phyloP scores from a whole-genome alignment of 1,139 yeast species.

The Magnusiomyces tetraspermus region DNA sequence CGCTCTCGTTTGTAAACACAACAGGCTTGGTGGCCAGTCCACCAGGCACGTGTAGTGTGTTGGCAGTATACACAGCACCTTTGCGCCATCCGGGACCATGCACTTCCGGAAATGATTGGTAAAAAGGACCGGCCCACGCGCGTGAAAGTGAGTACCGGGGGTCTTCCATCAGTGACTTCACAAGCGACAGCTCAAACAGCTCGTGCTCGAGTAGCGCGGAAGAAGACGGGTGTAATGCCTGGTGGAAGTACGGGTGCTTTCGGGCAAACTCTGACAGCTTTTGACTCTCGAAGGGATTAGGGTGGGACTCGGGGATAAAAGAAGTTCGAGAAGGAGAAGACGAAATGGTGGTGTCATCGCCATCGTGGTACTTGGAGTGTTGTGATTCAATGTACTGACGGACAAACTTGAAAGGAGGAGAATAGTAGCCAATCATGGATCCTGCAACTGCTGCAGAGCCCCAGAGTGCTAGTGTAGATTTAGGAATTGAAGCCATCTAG shows the following conservation, averaged over 20 bases:
- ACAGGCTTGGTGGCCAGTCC: constrained; percentile 69
- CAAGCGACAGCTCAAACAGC: constrained; percentile 8
- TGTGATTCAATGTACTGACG: constrained; percentile 1
- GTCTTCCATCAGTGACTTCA: constrained; percentile 6
- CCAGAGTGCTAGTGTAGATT: neutral
- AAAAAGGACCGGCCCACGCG: constrained; percentile 9
- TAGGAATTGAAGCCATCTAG: too few relatives aligned
- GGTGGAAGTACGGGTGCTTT: neutral
- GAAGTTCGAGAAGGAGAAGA: neutral
- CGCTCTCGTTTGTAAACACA: constrained; percentile 48
- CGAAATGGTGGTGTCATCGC: too few relatives aligned
- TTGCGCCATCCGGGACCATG: neutral
- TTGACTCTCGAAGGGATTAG: neutral
- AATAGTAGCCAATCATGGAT: neutral
- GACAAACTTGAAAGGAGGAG: neutral
- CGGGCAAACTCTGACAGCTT: neutral
- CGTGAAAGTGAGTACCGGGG: constrained; percentile 3
- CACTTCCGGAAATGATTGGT: neutral
- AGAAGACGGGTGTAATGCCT: neutral
- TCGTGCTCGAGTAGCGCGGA: constrained; percentile 9
- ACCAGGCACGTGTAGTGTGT: constrained; percentile 52
- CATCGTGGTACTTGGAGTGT: neutral
- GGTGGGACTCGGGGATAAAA: neutral
- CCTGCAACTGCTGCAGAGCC: neutral
- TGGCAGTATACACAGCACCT: constrained; percentile 23